Evolutionary conservation across 805 yeast genomes (phyloP), one percentile per base, ranked within the genome.

Genomic region (Torulaspora delbrueckii): DNA sequence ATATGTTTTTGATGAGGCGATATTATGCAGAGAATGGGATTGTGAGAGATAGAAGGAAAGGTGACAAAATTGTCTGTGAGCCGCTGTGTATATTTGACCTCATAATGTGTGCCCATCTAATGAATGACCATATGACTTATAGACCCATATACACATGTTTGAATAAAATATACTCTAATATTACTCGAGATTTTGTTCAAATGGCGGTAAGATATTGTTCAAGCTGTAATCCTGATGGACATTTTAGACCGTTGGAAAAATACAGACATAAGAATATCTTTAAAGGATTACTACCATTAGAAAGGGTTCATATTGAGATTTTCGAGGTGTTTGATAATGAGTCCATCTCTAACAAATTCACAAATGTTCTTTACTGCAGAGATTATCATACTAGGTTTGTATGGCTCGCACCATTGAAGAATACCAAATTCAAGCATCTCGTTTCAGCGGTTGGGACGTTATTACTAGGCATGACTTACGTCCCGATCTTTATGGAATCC

Each of bases 401-500:
- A 13, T 64, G 69, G 69, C 34, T 58, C 18, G 36, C 39, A n/a
- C 69, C 69, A 6, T 45, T 64, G 37, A 55, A 52, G 40, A 55
- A 48, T 38, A 47, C 52, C 3, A 56, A 53, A 28, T 56, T 59
- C 24, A 53, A 53, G 33, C 55, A 55, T 19, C 26, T 64, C 14
- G 47, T 55, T 3, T 26, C 50, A 1, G 42, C 43, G 7, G 34
- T 63, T 1, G 45, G 57, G 1, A 36, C 47, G 3, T 46, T 60
- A 8, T 41, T 65, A 3, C 39, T 60, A 14, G 28, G 45, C 4
- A 37, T 59, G 23, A 53, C 59, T 1, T 54, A 60, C 9, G 40
- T 55, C 2, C 70, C 70, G 3, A 54, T 65, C 9, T 62, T 53
- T 27, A 45, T 66, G 3, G 65, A 61, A 33, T 54, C 67, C 0